These are phyloP conservation scores for Lathyrus tuberosus DNA, from an alignment of 306 rosid genomes.

Conservation along the genomic window DNA sequence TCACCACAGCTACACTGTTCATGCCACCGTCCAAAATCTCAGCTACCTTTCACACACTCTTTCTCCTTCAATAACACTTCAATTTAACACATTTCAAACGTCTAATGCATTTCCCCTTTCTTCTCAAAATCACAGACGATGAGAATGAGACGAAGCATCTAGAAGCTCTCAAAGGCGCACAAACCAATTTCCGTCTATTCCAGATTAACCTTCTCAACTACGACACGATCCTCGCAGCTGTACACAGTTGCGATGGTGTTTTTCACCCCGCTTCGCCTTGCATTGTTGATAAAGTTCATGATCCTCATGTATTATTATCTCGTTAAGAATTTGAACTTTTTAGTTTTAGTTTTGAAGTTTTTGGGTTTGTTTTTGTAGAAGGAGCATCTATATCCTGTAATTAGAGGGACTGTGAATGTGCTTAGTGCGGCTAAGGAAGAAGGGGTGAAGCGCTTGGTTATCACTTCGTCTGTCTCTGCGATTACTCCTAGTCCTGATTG, in stretches of 20 bases:
- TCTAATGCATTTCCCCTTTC: background rate
- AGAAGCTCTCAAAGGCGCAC: conserved; percentile 59
- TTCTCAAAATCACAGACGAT: conserved; percentile 47
- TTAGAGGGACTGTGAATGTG: conserved; percentile 84
- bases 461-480: conserved; percentile 80
- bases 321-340: conserved; percentile 8
- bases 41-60: conserved; percentile 39
- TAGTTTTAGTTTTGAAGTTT: background rate
- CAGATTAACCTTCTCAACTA: conserved; percentile 79
- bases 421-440: conserved; percentile 78
- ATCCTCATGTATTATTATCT: conserved; percentile 53
- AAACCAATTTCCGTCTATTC: conserved; percentile 67
- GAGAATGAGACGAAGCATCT: conserved; percentile 80
- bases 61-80: background rate
- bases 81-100: background rate
- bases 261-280: conserved; percentile 93
- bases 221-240: conserved; percentile 57
- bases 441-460: conserved; percentile 77
- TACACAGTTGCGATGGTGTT: conserved; percentile 74
- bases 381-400: conserved; percentile 75
- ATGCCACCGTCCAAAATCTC: conserved; percentile 82
- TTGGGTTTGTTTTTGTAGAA: conserved; percentile 32
- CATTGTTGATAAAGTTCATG: conserved; percentile 61
- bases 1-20: conserved; percentile 76
- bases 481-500: conserved; percentile 79